Conservation (phyloP, 2,329 filamentous ascomycete species). For the Ascochyta lentis region DNA sequence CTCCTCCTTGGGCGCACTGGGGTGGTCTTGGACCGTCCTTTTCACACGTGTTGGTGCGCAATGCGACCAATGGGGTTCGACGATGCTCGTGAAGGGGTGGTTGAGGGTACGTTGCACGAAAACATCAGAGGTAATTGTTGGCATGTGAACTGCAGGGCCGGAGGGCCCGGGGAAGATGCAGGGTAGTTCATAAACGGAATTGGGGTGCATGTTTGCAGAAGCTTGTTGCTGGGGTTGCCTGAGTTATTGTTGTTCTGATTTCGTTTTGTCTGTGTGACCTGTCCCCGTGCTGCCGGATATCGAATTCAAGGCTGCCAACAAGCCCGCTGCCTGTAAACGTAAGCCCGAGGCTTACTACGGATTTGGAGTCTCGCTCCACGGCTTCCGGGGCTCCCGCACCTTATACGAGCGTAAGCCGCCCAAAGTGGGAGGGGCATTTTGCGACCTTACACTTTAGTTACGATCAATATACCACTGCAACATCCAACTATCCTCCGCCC, state of each 20-base stretch:
- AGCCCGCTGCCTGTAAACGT: slow-evolving; percentile 1
- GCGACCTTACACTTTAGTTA: background rate
- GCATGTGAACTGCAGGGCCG: background rate
- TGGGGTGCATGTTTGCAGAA: background rate
- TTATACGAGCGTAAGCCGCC: slow-evolving; percentile 7
- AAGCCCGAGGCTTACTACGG: slow-evolving; percentile 12
- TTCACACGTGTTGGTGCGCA: background rate
- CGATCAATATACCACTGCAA: background rate
- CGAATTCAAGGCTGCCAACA: background rate
- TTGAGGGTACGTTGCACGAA: background rate
- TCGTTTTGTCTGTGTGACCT: background rate
- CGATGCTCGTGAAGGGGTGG: background rate
- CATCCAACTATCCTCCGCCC: background rate
- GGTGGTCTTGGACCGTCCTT: background rate
- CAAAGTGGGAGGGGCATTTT: background rate
- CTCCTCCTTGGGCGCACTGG: background rate
- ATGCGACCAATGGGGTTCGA: background rate
- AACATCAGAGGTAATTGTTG: slow-evolving; percentile 4
- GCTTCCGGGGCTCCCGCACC: slow-evolving; percentile 12
- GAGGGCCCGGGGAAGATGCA: background rate
- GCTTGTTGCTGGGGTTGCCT: slow-evolving; percentile 2
- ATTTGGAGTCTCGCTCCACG: background rate
- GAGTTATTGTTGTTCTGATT: background rate
- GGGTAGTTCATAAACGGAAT: background rate
- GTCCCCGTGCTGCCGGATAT: slow-evolving; percentile 1